Evolutionary conservation across 1,284 basidiomycete genomes (phyloP).

Genomic region (Austroboletus novae-zelandiae): DNA sequence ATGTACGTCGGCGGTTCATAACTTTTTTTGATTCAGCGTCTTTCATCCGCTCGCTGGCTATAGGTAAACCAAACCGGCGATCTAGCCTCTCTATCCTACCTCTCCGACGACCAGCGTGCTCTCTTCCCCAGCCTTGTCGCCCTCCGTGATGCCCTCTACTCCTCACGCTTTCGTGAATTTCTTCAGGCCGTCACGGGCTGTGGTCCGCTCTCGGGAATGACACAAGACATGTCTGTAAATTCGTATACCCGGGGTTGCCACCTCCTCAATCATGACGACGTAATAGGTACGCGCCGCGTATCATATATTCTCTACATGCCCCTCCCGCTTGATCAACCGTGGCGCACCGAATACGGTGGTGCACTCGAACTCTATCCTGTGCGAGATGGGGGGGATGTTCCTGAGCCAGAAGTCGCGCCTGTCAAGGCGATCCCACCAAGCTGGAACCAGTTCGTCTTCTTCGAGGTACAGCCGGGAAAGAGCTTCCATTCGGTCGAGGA

Average conservation of each 20-base stretch:
- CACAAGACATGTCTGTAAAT: constrained; percentile 96
- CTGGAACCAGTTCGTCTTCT: constrained; percentile 98
- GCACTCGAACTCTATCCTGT: constrained; percentile 94
- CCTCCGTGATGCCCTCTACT: constrained; percentile 93
- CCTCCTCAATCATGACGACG: constrained; percentile 96
- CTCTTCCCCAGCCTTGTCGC: constrained; percentile 77
- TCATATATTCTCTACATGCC: constrained; percentile 99
- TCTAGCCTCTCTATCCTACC: constrained; percentile 87
- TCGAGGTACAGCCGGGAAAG: constrained; percentile 85
- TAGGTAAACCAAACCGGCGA: constrained; percentile 98
- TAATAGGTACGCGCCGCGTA: constrained; percentile 92
- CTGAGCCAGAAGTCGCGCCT: constrained; percentile 64
- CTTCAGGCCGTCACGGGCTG: constrained; percentile 90
- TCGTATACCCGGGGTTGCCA: constrained; percentile 91
- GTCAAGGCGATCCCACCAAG: constrained; percentile 69
- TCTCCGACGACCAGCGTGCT: constrained; percentile 73
- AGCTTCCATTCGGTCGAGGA: constrained; percentile 99
- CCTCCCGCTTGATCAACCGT: constrained; percentile 67
- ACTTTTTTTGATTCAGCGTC: neutral
- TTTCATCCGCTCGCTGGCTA: neutral
- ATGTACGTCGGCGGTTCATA: too few species aligned
- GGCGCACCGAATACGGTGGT: constrained; percentile 86
- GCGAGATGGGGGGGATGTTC: constrained; percentile 43
- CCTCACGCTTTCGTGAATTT: constrained; percentile 79
- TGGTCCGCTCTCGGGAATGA: constrained; percentile 86